Evolutionary conservation across 352 stramenopile genomes (phyloP).

Genomic region (Pythium coloratum): DNA sequence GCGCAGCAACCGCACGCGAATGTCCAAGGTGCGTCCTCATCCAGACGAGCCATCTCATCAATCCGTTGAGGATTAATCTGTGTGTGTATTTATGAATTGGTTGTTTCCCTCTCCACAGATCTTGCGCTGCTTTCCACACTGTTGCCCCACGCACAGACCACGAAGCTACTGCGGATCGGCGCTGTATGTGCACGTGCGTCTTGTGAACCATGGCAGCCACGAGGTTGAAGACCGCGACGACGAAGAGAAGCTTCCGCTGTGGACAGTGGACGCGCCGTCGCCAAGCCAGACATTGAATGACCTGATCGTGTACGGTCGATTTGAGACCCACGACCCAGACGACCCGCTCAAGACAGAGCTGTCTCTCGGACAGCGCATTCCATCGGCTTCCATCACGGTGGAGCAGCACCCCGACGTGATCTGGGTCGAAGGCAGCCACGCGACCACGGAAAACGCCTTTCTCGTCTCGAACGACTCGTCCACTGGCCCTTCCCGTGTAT

Average conservation of each 20-base stretch:
- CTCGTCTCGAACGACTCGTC: neutral
- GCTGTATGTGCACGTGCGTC: slow-evolving; percentile 33
- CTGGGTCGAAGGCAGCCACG: slow-evolving; percentile 23
- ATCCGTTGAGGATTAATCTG: neutral
- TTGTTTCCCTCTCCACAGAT: slow-evolving; percentile 30
- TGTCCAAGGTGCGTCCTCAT: slow-evolving; percentile 41
- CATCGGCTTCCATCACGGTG: slow-evolving; percentile 14
- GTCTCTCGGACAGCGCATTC: slow-evolving; percentile 25
- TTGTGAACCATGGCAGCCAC: slow-evolving; percentile 6
- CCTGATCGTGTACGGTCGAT: slow-evolving; percentile 36
- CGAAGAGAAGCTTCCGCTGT: slow-evolving; percentile 22
- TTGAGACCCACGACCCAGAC: slow-evolving; percentile 35
- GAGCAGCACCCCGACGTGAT: slow-evolving; percentile 23
- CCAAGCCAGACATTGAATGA: slow-evolving; percentile 8
- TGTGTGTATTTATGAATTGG: neutral
- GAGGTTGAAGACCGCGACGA: slow-evolving; percentile 3
- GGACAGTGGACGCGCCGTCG: slow-evolving; percentile 14
- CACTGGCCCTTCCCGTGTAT: slow-evolving; percentile 16
- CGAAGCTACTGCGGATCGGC: slow-evolving; percentile 53
- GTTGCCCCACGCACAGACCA: slow-evolving; percentile 44
- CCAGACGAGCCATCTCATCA: neutral
- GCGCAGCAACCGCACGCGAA: slow-evolving; percentile 42
- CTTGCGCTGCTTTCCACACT: slow-evolving; percentile 60
- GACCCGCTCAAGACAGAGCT: slow-evolving; percentile 17
- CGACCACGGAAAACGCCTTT: slow-evolving; percentile 7